A percentile compares a stretch with the other conserved stretches of the same genome.
Conservation (phyloP, 495 filamentous ascomycete species). For the Elasticomyces elasticus region DNA sequence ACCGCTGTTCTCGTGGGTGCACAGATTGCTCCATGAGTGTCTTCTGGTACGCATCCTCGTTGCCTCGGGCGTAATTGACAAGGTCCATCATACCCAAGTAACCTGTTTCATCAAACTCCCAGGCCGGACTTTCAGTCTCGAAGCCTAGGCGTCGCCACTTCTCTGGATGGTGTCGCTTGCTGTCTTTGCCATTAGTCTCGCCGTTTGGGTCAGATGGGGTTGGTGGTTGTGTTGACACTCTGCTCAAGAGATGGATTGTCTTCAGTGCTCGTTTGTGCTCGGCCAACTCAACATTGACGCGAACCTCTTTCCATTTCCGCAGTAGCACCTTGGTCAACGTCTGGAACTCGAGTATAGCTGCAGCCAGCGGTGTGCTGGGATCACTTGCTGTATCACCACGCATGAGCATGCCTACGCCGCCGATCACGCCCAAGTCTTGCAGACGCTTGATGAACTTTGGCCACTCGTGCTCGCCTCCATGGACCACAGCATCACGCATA, state of each 20-base stretch:
- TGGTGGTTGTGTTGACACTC: conserved; percentile 53
- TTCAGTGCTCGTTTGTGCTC: conserved; percentile 86
- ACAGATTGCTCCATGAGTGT: conserved; percentile 77
- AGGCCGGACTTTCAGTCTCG: conserved; percentile 72
- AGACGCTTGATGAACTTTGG: conserved; percentile 86
- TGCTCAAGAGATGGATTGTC: conserved; percentile 72
- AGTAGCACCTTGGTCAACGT: conserved; percentile 81
- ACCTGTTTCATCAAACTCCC: conserved; percentile 76
- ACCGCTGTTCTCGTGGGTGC: conserved; percentile 58
- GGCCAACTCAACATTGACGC: conserved; percentile 70
- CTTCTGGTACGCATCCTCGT: conserved; percentile 88
- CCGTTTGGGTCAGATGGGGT: conserved; percentile 10
- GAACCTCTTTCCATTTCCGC: conserved; percentile 80
- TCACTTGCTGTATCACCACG: conserved; percentile 90
- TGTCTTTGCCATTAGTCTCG: conserved; percentile 39
- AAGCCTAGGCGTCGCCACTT: conserved; percentile 94
- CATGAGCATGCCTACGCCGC: conserved; percentile 81
- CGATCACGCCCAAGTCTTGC: conserved; percentile 88
- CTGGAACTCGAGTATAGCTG: conserved; percentile 91
- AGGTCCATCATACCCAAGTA: conserved; percentile 97
- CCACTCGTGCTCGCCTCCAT: conserved; percentile 72
- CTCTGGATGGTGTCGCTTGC: conserved; percentile 65
- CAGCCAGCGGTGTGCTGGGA: conserved; percentile 46
- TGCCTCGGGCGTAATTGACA: conserved; percentile 81
- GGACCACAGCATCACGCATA: conserved; percentile 85